These are phyloP conservation scores for Sarcodon sp. DNA, from an alignment of 768 basidiomycete genomes.

Conservation along the genomic window DNA sequence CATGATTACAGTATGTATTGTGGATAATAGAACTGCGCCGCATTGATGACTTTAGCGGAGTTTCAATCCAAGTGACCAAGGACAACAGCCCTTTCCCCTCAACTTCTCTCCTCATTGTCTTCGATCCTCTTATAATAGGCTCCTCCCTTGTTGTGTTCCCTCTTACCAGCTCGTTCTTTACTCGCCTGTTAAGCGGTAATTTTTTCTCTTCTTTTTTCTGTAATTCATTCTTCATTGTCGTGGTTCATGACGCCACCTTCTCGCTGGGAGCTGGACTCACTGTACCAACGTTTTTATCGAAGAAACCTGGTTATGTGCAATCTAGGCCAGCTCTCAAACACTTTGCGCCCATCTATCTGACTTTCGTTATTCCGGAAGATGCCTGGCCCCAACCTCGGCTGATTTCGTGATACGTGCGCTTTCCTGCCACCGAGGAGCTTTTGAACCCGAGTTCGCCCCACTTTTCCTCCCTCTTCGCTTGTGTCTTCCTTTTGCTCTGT, in stretches of 20 bases:
- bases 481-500: too few species aligned
- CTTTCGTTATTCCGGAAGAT: conserved; percentile 1
- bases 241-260: background rate
- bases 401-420: conserved; percentile 6
- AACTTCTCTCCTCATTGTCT: conserved; percentile 13
- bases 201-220: background rate
- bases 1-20: too few species aligned
- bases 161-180: conserved; percentile 6
- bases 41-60: too few species aligned
- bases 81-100: conserved; percentile 16
- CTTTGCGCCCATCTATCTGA: conserved; percentile 5
- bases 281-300: too few species aligned
- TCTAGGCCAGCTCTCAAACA: conserved; percentile 4
- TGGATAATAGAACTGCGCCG: too few species aligned
- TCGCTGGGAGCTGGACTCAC: background rate
- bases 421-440: conserved; percentile 4
- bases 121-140: conserved; percentile 16
- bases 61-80: too few species aligned
- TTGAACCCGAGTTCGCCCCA: conserved; percentile 7
- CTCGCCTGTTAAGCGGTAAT: conserved; percentile 1
- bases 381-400: too few species aligned
- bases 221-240: background rate
- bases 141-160: conserved; percentile 11
- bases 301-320: too few species aligned
- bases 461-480: conserved; percentile 5